Evolutionary conservation across 768 basidiomycete species (phyloP).

Genomic region (Mycena chlorophos): DNA sequence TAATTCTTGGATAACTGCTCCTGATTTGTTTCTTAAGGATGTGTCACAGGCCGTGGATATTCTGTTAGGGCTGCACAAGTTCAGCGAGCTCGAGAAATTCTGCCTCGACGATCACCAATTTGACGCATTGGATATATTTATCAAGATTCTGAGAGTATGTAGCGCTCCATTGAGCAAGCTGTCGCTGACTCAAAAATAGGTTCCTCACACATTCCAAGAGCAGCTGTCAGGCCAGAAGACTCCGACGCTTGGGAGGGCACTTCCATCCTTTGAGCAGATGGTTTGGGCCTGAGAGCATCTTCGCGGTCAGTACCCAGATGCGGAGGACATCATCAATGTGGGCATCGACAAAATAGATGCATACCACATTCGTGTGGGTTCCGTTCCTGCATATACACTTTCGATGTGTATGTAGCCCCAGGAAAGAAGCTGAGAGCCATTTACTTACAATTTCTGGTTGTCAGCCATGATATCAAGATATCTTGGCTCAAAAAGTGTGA

Average conservation of each 20-base stretch:
- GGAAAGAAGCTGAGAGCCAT: not conserved
- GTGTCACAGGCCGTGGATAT: not conserved
- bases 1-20: not conserved
- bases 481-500: too few relatives aligned
- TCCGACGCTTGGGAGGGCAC: constrained; percentile 17
- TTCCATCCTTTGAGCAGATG: constrained; percentile 19
- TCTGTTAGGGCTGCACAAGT: too few relatives aligned
- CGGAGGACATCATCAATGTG: not conserved
- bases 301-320: not conserved
- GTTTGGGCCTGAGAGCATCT: not conserved
- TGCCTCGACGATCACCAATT: not conserved
- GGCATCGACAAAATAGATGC: not conserved
- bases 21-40: not conserved
- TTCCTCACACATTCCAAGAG: constrained; percentile 24
- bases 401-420: not conserved
- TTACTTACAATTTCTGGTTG: not conserved
- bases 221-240: constrained; percentile 22
- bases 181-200: not conserved
- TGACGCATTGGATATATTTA: not conserved
- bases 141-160: not conserved
- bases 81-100: too few relatives aligned
- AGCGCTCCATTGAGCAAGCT: not conserved
- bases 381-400: constrained; percentile 9
- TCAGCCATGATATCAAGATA: constrained; percentile 20
- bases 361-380: not conserved